These are phyloP conservation scores for Pleurotus cornucopiae DNA, from an alignment of 768 basidiomycete genomes.

Conservation along the genomic window DNA sequence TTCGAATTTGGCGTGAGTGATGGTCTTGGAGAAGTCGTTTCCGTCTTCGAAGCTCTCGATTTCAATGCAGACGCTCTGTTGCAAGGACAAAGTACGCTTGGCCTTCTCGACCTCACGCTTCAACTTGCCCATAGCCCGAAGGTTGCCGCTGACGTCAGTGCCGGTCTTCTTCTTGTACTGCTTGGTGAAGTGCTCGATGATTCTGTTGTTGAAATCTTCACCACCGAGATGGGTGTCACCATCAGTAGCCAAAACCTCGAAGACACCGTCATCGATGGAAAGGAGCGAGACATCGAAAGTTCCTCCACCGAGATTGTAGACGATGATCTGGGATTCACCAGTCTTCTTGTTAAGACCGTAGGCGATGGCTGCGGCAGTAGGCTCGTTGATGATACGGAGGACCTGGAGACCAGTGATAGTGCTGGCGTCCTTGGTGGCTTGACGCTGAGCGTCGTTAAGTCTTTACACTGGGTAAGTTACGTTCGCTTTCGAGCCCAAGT, in stretches of 20 bases:
- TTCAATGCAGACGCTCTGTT: conserved; percentile 88
- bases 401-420: conserved; percentile 92
- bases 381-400: conserved; percentile 97
- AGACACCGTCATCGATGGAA: conserved; percentile 90
- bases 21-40: conserved; percentile 95
- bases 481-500: neutral
- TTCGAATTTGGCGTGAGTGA: conserved; percentile 98
- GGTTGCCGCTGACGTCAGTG: conserved; percentile 75
- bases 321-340: conserved; percentile 92
- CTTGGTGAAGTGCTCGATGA: conserved; percentile 89
- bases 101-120: conserved; percentile 94
- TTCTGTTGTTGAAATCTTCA: conserved; percentile 93
- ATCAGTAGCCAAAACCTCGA: conserved; percentile 85
- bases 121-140: conserved; percentile 84
- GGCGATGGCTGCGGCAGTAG: conserved; percentile 95
- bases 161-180: conserved; percentile 90
- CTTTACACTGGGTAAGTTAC: conserved; percentile 25
- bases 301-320: conserved; percentile 98
- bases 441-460: conserved; percentile 99
- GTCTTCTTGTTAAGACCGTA: conserved; percentile 97
- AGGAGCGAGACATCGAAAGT: conserved; percentile 98
- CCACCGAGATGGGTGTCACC: conserved; percentile 95
- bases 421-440: conserved; percentile 98
- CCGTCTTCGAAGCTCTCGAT: conserved; percentile 96
- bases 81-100: conserved; percentile 88